phyloP scores from a whole-genome alignment of 139 green algal genomes.

The Haematococcus sp. region DNA sequence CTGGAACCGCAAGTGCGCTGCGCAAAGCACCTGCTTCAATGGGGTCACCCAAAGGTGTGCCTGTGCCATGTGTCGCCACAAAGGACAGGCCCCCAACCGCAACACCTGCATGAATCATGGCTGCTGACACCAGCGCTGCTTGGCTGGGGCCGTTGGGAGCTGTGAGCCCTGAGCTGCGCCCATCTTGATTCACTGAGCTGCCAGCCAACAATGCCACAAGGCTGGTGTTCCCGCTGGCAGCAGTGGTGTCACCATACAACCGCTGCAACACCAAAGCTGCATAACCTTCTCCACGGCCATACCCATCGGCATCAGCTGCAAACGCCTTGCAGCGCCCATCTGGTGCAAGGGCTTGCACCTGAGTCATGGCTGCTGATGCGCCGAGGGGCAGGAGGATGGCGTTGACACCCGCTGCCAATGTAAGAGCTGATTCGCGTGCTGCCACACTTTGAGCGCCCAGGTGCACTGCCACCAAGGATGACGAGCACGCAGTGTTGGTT shows the following conservation, averaged over 20 bases:
- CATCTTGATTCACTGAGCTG: conserved; percentile 87
- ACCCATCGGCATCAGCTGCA: conserved; percentile 76
- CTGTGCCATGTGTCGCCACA: conserved; percentile 54
- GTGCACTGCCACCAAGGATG: conserved; percentile 79
- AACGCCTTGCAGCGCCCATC: conserved; percentile 85
- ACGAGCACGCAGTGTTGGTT: conserved; percentile 85
- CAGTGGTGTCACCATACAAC: not conserved
- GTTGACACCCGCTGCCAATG: conserved; percentile 67
- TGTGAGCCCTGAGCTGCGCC: conserved; percentile 79
- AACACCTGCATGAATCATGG: conserved; percentile 35
- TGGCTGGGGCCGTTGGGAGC: conserved; percentile 80
- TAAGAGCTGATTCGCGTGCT: conserved; percentile 17
- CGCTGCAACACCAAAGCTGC: conserved; percentile 50
- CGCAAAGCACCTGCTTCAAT: conserved; percentile 74
- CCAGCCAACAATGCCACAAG: conserved; percentile 51
- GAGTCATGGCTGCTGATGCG: conserved; percentile 69
- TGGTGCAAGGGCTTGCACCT: conserved; percentile 50
- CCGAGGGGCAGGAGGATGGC: conserved; percentile 63
- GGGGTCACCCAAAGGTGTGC: conserved; percentile 80
- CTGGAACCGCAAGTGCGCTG: conserved; percentile 46
- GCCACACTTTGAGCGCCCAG: conserved; percentile 51
- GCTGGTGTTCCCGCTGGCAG: not conserved
- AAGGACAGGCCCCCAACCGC: conserved; percentile 8
- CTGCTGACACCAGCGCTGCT: conserved; percentile 52
- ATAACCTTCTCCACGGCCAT: conserved; percentile 81